phyloP scores from a whole-genome alignment of 441 rosid species.

The Pelargonium myrrhifolium region DNA sequence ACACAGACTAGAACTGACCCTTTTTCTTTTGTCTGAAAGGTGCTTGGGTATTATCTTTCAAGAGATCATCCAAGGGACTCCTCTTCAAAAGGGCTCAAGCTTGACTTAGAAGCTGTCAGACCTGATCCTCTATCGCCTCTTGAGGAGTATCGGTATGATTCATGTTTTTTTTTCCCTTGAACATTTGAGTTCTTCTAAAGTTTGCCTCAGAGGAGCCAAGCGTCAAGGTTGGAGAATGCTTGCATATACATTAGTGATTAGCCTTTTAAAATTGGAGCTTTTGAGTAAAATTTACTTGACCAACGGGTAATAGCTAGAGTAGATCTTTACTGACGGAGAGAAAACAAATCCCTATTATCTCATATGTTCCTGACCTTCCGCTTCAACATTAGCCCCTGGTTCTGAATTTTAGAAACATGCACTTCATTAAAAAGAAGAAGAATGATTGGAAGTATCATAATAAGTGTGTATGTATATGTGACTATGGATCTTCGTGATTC shows the following conservation, averaged over 20 bases:
- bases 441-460: too few relatives aligned
- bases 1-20: slow-evolving; percentile 19
- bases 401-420: neutral
- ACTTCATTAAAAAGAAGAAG: too few relatives aligned
- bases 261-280: neutral
- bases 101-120: slow-evolving; percentile 82
- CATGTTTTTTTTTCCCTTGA: slow-evolving; percentile 8
- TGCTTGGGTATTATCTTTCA: slow-evolving; percentile 69
- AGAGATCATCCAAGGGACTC: slow-evolving; percentile 90
- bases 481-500: too few relatives aligned
- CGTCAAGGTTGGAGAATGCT: neutral
- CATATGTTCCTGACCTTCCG: neutral
- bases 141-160: slow-evolving; percentile 80
- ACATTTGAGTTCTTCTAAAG: neutral
- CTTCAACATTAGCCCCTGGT: neutral
- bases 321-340: neutral
- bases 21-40: slow-evolving; percentile 38
- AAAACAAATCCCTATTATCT: neutral
- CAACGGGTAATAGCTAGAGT: neutral
- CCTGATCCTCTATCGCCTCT: slow-evolving; percentile 88
- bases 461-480: too few relatives aligned
- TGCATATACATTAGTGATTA: neutral
- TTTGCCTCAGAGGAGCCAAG: slow-evolving; percentile 3
- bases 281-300: neutral
- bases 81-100: slow-evolving; percentile 71